Conservation (phyloP, 2,329 filamentous ascomycete species). For the Pleomassaria siparia region DNA sequence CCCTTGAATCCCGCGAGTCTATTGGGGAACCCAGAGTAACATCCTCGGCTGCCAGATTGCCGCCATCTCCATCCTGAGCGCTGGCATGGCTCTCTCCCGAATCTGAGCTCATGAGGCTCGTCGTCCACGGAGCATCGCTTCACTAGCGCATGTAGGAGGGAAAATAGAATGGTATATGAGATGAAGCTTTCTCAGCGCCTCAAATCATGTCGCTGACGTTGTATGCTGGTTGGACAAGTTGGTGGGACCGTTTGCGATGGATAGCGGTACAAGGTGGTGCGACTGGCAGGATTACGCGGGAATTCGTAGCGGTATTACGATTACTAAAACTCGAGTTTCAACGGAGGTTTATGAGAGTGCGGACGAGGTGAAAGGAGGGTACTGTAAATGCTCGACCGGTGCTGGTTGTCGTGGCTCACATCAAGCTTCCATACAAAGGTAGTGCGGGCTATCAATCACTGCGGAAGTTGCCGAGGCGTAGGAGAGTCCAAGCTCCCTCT, state of each 20-base stretch:
- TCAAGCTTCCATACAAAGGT: conserved; percentile 23
- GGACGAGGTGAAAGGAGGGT: background rate
- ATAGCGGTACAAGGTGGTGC: conserved; percentile 10
- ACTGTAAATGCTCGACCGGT: background rate
- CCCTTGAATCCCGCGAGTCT: conserved; percentile 47
- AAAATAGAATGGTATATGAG: background rate
- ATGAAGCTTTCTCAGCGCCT: background rate
- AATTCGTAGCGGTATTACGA: background rate
- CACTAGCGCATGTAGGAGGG: conserved; percentile 23
- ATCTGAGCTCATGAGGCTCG: conserved; percentile 69
- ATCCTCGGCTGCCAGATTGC: conserved; percentile 48
- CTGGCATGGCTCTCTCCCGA: conserved; percentile 63
- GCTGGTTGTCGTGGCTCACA: conserved; percentile 1
- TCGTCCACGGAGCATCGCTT: conserved; percentile 56
- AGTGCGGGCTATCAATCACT: conserved; percentile 18
- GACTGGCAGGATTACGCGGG: conserved; percentile 2
- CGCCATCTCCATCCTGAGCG: conserved; percentile 53
- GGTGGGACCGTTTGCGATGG: conserved; percentile 11
- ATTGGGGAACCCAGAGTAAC: conserved; percentile 57
- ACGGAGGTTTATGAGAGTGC: background rate
- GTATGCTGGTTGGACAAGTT: conserved; percentile 9
- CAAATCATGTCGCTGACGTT: conserved; percentile 9
- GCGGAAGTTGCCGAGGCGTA: conserved; percentile 13
- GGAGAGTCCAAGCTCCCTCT: conserved; percentile 24
- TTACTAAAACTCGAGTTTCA: background rate